Base-by-base conservation (phyloP, 257 asterid species). In the Nicotiana noctiflora region DNA sequence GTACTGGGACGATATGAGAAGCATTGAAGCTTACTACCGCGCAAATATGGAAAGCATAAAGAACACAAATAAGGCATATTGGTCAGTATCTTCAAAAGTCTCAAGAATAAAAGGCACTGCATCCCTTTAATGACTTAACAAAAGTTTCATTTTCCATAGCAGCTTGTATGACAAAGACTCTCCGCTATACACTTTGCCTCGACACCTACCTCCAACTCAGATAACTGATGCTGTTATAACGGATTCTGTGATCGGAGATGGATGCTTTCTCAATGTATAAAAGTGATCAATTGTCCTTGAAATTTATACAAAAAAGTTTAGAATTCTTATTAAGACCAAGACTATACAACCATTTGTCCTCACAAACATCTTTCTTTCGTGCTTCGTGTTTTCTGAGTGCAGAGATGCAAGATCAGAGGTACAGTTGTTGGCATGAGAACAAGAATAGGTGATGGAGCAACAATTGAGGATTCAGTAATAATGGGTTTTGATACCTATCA, bases 1-100 rank as follows among this genome's bases (percentile, higher is more conserved):
- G 12, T 89, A 91, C 66, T 95, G 99, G 99, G 98, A 93, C 85
- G 96, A 92, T 75, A 92, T 95, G 93, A 89, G 91, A 81, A 93
- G 90, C 88, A 90, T 95, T 53, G 85, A 80, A 84, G 97, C 97
- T 11, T 93, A 89, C 87, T 95, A 95, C 80, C 84, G 46, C 0
- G 95, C 98, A 55, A 95, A 93, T 82, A 90, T 95, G 94, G 93
- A 91, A 65, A 83, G 84, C 86, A 84, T 85, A 80, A 82, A 79
- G 52, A 90, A 88, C 67, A 80, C 88, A 76, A 83, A 82, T 76
- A 81, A 84, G 77, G 84, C 91, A 53, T 90, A 88, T 67, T 86
- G 85, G 98, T 92, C 21, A 75, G 92, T 79, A 84, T 56, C 83
- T 75, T 62, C 81, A 53, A 56, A 63, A 31, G 77, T 75, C 29